Evolutionary conservation across 73 alveolate species (phyloP).

Genomic region (Breviolum minutum): DNA sequence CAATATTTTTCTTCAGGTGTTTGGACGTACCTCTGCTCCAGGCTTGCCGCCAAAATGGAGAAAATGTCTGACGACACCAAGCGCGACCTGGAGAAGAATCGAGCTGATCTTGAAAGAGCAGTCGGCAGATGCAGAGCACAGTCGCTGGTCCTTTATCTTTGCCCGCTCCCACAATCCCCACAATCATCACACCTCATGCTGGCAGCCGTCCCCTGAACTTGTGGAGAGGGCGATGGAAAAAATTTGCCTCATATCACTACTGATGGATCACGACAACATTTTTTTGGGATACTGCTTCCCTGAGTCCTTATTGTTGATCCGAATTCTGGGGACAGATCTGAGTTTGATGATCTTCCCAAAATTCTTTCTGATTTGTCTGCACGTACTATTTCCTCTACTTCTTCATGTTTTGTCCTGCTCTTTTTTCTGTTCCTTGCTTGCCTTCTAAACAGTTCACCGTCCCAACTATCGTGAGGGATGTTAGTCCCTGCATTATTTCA

Average conservation of each 20-base stretch:
- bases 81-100: slow-evolving; percentile 31
- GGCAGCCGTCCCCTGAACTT: too few relatives aligned
- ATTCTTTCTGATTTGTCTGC: too few relatives aligned
- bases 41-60: neutral
- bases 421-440: too few relatives aligned
- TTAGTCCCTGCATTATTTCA: too few relatives aligned
- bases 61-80: slow-evolving; percentile 42
- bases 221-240: too few relatives aligned
- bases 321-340: neutral
- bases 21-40: neutral
- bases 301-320: too few relatives aligned
- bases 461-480: too few relatives aligned
- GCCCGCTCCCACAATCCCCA: neutral
- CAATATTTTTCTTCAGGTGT: too few relatives aligned
- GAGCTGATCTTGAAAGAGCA: slow-evolving; percentile 57
- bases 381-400: neutral
- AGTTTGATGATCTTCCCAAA: neutral
- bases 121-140: slow-evolving; percentile 55
- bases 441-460: too few relatives aligned
- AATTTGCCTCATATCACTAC: too few relatives aligned
- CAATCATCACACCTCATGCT: neutral
- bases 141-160: neutral
- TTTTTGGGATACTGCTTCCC: too few relatives aligned
- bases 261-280: too few relatives aligned
- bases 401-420: neutral